Conservation (phyloP, 192 early-diverging fungal genomes). For the Rhizophagus prolifer region DNA sequence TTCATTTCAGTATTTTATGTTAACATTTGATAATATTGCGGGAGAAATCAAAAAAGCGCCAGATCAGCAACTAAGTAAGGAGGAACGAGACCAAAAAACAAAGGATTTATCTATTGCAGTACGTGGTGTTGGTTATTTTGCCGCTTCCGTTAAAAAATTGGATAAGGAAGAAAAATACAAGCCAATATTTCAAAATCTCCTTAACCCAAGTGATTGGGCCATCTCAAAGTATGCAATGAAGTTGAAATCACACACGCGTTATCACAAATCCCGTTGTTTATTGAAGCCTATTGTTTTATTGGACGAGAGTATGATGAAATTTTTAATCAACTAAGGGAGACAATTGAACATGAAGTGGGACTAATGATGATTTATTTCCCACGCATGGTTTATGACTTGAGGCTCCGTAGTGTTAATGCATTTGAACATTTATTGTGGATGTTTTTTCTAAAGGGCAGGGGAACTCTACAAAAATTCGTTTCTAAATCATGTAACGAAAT, state of each 20-base stretch:
- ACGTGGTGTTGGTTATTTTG: conserved; percentile 68
- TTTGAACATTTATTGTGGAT: conserved; percentile 53
- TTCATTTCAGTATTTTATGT: conserved; percentile 49
- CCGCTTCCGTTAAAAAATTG: conserved; percentile 53
- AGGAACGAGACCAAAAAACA: conserved; percentile 32
- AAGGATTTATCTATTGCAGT: conserved; percentile 64
- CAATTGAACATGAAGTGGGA: conserved; percentile 44
- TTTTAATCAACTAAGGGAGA: conserved; percentile 45
- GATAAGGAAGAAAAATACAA: conserved; percentile 45
- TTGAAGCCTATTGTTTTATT: conserved; percentile 63
- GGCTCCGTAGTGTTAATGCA: conserved; percentile 46
- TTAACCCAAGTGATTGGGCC: conserved; percentile 50
- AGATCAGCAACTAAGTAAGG: conserved; percentile 39
- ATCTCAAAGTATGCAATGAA: conserved; percentile 57
- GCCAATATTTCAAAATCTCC: conserved; percentile 44
- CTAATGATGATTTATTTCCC: conserved; percentile 51
- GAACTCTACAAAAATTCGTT: conserved; percentile 42
- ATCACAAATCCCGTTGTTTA: conserved; percentile 55
- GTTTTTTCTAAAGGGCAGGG: conserved; percentile 51
- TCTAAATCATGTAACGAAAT: conserved; percentile 37
- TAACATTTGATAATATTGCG: conserved; percentile 37
- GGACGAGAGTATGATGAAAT: conserved; percentile 47
- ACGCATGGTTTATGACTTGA: conserved; percentile 45
- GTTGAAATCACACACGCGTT: conserved; percentile 41
- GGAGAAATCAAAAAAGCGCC: background rate